Percentiles rank a stretch among this genome's conserved stretches.
Evolutionary conservation across 2,329 filamentous ascomycete species (phyloP).

Genomic region (Talaromyces rugulosus): DNA sequence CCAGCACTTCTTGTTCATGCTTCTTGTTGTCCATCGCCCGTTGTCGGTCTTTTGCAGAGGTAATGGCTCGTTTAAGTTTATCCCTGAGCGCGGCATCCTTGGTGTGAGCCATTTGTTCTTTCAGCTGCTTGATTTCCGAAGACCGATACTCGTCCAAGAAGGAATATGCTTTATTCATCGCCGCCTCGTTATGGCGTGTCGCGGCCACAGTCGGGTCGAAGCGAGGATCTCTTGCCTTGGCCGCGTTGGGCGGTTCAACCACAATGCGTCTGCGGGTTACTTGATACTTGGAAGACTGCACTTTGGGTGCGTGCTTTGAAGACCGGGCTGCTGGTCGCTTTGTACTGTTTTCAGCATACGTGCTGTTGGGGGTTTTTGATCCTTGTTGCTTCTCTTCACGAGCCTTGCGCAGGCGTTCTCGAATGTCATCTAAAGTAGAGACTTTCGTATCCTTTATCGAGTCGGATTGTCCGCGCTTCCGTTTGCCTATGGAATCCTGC

Average conservation of each 20-base stretch:
- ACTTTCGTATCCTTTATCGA: slow-evolving; percentile 17
- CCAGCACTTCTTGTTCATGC: slow-evolving; percentile 63
- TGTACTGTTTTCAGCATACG: slow-evolving; percentile 26
- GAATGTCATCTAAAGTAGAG: slow-evolving; percentile 35
- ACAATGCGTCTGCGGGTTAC: slow-evolving; percentile 78
- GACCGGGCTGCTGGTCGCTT: slow-evolving; percentile 43
- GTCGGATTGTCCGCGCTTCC: slow-evolving; percentile 22
- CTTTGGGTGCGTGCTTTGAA: slow-evolving; percentile 85
- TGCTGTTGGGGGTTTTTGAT: not conserved
- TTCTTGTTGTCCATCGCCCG: slow-evolving; percentile 68
- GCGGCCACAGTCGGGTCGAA: slow-evolving; percentile 64
- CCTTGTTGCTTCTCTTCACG: slow-evolving; percentile 34
- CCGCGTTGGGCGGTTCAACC: slow-evolving; percentile 47
- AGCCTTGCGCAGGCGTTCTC: slow-evolving; percentile 37
- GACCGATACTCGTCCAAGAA: slow-evolving; percentile 86
- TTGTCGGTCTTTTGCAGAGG: slow-evolving; percentile 73
- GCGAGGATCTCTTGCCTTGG: slow-evolving; percentile 75
- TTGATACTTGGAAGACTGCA: slow-evolving; percentile 75
- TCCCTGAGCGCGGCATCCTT: slow-evolving; percentile 65
- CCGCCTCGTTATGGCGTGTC: slow-evolving; percentile 29
- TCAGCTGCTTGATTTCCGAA: slow-evolving; percentile 74
- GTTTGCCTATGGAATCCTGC: slow-evolving; percentile 53
- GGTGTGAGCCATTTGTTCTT: slow-evolving; percentile 60
- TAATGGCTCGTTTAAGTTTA: slow-evolving; percentile 65
- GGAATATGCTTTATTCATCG: slow-evolving; percentile 69